Base-by-base conservation (phyloP, 2,329 filamentous ascomycete genomes). In the Cercospora sojina region DNA sequence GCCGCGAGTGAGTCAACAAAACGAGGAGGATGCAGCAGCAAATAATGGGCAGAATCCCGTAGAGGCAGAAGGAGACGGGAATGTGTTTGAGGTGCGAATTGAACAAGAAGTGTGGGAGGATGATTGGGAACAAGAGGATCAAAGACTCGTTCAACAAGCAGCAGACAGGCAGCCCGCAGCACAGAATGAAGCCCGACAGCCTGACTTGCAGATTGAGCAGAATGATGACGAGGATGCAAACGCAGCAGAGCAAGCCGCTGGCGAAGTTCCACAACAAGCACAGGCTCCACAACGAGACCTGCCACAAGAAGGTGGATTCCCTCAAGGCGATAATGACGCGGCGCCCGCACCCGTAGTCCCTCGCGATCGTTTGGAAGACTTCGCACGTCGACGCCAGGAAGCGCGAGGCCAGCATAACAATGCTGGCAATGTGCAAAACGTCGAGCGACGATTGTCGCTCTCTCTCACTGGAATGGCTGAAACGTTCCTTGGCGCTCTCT, bases 401-500 rank as follows among this genome's bases (percentile, higher is more conserved):
- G 55, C 62, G 16, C 59, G 35, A 20, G 79, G 47, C 47, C 47
- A 53, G 23, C 47, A 29, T 16, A 53, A 53, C 23, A 53, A 53
- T 53, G 47, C 47, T 25, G 47, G 47, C 12, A 53, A 53, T 53
- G 47, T 53, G 23, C 47, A 53, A 53, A 53, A 53, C 23, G 67
- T 64, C 47, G 75, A 78, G 62, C 75, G 75, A 20, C 73, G 77
- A 61, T 79, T 87, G 3, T 80, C 84, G 32, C 81, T 86, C 69
- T 83, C 83, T 27, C 83, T 84, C 12, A 83, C 82, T 35, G 82
- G 82, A 32, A 78, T 90, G 31, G 85, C 86, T 0, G 84, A 88
- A 67, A 85, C 84, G 0, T 80, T 90, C 43, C 81, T 91, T 32
- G 89, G 89, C 5, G 89, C 90, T 1, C 80, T 99, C 2, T 83